Base-by-base conservation (phyloP, 2,329 filamentous ascomycete species). In the Sporothrix curviconia region DNA sequence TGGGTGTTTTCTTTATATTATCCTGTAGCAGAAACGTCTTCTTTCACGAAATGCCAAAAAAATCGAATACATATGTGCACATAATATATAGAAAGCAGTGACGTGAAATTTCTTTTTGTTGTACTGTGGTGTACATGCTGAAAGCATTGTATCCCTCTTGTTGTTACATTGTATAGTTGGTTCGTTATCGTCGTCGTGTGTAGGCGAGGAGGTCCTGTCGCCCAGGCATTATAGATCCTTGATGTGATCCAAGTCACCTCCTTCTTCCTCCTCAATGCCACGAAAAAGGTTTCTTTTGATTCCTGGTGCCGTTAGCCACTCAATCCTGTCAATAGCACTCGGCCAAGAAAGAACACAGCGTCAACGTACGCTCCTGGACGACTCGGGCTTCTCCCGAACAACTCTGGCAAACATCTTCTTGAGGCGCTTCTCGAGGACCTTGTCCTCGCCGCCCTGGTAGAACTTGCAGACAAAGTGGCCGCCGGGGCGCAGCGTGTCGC, bases 381-480 rank as follows among this genome's bases (percentile, higher is more conserved):
- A 89, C 57, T 95, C 88, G 1, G 95, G 94, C 71, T 99, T 99
- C 70, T 95, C 88, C 59, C 92, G 80, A 66, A 87, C 78, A 2
- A 99, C 94, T 64, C 83, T 89, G 17, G 76, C 74, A 68, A 99
- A 99, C 65, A 96, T 74, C 50, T 79, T 82, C 69, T 82, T 89
- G 40, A 99, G 76, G 64, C 83, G 82, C 60, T 73, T 77, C 74
- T 96, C 90, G 11, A 99, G 73, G 1, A 75, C 76, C 72, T 89
- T 92, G 67, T 97, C 92, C 70, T 96, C 92, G 5, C 79, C 71
- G 3, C 94, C 94, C 70, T 95, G 90, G 71, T 97, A 99, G 72
- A 95, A 99, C 72, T 99, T 99, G 80, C 92, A 96, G 44, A 99
- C 81, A 65, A 99, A 96, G 69, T 95, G 87, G 1, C 95, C 94